A percentile compares a stretch with the other conserved stretches of the same genome.
Evolutionary conservation across 2,329 filamentous ascomycete genomes (phyloP).

Genomic region (Xylariaceae sp.): DNA sequence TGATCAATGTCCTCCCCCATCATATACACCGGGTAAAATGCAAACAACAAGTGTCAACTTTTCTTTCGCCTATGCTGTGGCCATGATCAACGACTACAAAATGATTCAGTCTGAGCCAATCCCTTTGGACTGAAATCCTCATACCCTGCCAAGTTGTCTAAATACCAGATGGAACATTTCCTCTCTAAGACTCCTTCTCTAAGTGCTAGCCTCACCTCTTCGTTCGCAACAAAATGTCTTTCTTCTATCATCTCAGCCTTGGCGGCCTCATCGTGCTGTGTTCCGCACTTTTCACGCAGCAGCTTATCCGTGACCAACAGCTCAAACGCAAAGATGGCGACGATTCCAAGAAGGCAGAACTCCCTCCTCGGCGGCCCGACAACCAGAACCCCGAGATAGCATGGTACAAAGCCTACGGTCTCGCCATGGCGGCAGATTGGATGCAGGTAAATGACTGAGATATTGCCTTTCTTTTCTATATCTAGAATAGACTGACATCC

Average conservation of each 20-base stretch:
- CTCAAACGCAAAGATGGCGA: slow-evolving; percentile 20
- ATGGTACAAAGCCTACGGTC: slow-evolving; percentile 41
- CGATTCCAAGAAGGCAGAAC: no score
- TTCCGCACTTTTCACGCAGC: slow-evolving; percentile 22
- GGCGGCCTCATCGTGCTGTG: slow-evolving; percentile 22
- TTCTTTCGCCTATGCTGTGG: no score
- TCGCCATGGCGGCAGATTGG: slow-evolving; percentile 44
- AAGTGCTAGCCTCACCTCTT: no score
- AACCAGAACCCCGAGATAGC: slow-evolving; percentile 35
- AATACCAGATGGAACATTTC: no score
- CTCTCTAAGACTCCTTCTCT: no score
- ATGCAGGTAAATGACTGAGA: slow-evolving; percentile 36
- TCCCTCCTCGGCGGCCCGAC: slow-evolving; percentile 17
- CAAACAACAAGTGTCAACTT: slow-evolving; percentile 31
- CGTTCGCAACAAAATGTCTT: no score
- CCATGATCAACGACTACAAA: no score
- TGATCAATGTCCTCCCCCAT: no score
- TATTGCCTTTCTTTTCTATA: no score
- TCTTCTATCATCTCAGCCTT: slow-evolving; percentile 25
- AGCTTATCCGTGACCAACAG: slow-evolving; percentile 25
- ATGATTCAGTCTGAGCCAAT: no score
- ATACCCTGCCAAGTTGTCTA: no score
- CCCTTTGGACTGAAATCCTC: no score
- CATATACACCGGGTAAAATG: slow-evolving; percentile 26
- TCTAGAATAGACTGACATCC: background rate